A percentile compares a stretch with the other conserved stretches of the same genome.
Conservation (phyloP, 495 filamentous ascomycete species). For the Talaromyces adpressus region DNA sequence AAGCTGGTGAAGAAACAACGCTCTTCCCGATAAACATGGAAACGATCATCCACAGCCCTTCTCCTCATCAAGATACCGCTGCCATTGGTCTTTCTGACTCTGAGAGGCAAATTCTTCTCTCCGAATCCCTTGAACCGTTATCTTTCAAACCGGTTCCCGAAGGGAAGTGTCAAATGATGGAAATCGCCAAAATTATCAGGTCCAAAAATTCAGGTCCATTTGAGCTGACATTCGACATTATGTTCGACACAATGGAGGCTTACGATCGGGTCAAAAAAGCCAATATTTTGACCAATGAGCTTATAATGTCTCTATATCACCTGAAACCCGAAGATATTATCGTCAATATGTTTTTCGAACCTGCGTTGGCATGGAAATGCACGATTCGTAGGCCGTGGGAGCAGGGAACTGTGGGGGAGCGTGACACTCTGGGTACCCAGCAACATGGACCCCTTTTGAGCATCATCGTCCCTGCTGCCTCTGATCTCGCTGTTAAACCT, state of each 20-base stretch:
- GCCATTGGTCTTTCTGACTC: too few relatives aligned
- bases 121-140: background rate
- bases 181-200: constrained; percentile 36
- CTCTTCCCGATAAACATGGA: constrained; percentile 5
- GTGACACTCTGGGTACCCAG: constrained; percentile 9
- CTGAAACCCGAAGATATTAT: constrained; percentile 27
- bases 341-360: constrained; percentile 35
- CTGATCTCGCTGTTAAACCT: background rate
- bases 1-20: constrained; percentile 21
- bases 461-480: constrained; percentile 8
- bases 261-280: constrained; percentile 28
- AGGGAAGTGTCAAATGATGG: constrained; percentile 11
- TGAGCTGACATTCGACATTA: constrained; percentile 44
- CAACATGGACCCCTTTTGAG: constrained; percentile 10
- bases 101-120: background rate
- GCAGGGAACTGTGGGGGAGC: constrained; percentile 9
- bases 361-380: constrained; percentile 32
- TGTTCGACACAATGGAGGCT: constrained; percentile 28
- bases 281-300: constrained; percentile 19
- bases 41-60: background rate
- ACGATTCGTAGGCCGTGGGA: constrained; percentile 25
- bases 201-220: constrained; percentile 46
- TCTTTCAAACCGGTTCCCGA: constrained; percentile 3
- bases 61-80: too few relatives aligned
- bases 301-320: constrained; percentile 24